A percentile compares a stretch with the other conserved stretches of the same genome.
phyloP scores from a whole-genome alignment of 441 rosid species.

The Bruguiera hainesii region DNA sequence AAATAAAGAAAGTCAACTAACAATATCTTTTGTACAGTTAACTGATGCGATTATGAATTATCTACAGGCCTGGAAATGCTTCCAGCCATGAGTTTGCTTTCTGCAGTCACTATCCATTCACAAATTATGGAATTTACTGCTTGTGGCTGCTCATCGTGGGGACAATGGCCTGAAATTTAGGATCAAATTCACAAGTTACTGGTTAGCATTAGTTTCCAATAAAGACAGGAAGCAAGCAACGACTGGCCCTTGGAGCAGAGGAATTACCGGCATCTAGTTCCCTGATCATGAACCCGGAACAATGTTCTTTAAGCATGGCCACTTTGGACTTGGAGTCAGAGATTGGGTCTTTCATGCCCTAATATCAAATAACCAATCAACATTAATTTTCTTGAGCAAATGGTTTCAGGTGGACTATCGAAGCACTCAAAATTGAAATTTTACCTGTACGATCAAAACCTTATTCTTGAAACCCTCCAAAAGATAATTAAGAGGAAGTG shows the following conservation, averaged over 20 bases:
- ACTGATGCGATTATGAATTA: no score
- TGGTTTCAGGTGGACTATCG: constrained; percentile 4
- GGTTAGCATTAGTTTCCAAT: background rate
- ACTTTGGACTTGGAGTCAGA: constrained; percentile 59
- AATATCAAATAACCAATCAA: background rate
- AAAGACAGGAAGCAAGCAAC: background rate
- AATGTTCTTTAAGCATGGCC: constrained; percentile 56
- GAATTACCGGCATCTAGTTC: constrained; percentile 70
- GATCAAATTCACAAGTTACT: background rate
- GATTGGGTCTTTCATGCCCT: constrained; percentile 92
- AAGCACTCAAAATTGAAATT: constrained; percentile 8
- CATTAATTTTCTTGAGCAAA: background rate
- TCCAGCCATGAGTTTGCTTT: constrained; percentile 23
- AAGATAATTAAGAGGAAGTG: constrained; percentile 77
- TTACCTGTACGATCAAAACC: constrained; percentile 72
- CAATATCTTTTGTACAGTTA: no score
- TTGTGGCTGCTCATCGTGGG: constrained; percentile 86
- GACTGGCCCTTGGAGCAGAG: background rate
- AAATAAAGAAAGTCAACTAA: no score
- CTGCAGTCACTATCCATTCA: constrained; percentile 52
- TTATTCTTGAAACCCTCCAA: constrained; percentile 50
- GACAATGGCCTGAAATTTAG: constrained; percentile 67
- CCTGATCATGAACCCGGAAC: constrained; percentile 40
- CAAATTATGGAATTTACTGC: constrained; percentile 55
- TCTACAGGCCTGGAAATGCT: constrained; percentile 20